A percentile compares a stretch with the other conserved stretches of the same genome.
phyloP scores from a whole-genome alignment of 83 land plant species.

The Picea abies region DNA sequence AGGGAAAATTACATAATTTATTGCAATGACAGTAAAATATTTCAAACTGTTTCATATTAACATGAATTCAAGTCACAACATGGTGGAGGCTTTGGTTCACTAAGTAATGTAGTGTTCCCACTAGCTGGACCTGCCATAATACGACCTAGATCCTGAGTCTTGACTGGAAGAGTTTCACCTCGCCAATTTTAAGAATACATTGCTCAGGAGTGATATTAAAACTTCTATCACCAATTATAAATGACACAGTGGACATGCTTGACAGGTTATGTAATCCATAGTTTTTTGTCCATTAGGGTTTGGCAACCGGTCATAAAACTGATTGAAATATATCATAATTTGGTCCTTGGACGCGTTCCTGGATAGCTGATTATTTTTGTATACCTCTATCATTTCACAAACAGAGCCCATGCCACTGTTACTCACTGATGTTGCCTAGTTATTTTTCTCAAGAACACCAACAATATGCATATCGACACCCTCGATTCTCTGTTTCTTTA shows the following conservation, averaged over 20 bases:
- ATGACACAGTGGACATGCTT: slow-evolving; percentile 72
- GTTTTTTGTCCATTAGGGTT: slow-evolving; percentile 90
- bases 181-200: too few species aligned
- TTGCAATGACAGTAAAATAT: slow-evolving; percentile 1
- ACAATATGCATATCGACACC: not conserved
- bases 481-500: too few species aligned
- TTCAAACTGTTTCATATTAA: slow-evolving; percentile 19
- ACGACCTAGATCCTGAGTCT: too few species aligned
- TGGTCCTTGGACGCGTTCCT: slow-evolving; percentile 65
- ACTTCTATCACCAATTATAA: slow-evolving; percentile 68
- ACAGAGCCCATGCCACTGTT: slow-evolving; percentile 35
- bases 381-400: slow-evolving; percentile 91
- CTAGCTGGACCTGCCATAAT: slow-evolving; percentile 72
- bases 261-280: slow-evolving; percentile 69
- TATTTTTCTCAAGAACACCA: slow-evolving; percentile 21
- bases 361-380: slow-evolving; percentile 83
- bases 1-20: not conserved
- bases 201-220: slow-evolving; percentile 64
- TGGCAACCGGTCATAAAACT: slow-evolving; percentile 88
- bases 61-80: slow-evolving; percentile 93
- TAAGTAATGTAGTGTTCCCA: slow-evolving; percentile 79
- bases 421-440: not conserved
- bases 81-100: slow-evolving; percentile 89
- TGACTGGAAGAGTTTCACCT: too few species aligned
- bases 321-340: slow-evolving; percentile 67